A percentile compares a stretch with the other conserved stretches of the same genome.
phyloP scores from a whole-genome alignment of 257 asterid genomes.

The Fraxinus cuspidata region DNA sequence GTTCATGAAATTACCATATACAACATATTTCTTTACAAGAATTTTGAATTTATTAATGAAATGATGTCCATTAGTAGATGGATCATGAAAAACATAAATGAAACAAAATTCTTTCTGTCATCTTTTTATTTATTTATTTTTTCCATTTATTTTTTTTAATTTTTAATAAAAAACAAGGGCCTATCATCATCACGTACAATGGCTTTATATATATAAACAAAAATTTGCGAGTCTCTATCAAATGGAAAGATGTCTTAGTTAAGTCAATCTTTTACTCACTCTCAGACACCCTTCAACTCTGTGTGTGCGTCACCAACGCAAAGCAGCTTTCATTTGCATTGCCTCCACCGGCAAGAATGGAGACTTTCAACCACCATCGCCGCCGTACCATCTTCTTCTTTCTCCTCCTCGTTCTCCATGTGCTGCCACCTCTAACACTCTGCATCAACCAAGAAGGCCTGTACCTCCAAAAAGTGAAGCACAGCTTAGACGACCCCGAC shows the following conservation, averaged over 20 bases:
- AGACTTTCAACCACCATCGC: slow-evolving; percentile 24
- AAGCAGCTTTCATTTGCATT: not conserved
- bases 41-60: too few relatives aligned
- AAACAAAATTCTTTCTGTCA: not conserved
- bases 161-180: not conserved
- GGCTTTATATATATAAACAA: slow-evolving; percentile 38
- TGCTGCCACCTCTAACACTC: slow-evolving; percentile 30
- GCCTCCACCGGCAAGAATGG: slow-evolving; percentile 33
- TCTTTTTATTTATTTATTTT: too few relatives aligned
- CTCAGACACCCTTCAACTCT: not conserved
- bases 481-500: slow-evolving; percentile 76
- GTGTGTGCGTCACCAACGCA: not conserved
- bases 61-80: too few relatives aligned
- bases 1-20: too few relatives aligned
- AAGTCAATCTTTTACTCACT: slow-evolving; percentile 19
- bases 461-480: slow-evolving; percentile 62
- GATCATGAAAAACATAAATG: not conserved
- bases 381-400: slow-evolving; percentile 6
- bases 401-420: slow-evolving; percentile 31
- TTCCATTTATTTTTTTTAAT: too few relatives aligned
- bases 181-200: not conserved
- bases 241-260: slow-evolving; percentile 41
- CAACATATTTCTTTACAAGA: too few relatives aligned
- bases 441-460: slow-evolving; percentile 69
- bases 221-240: slow-evolving; percentile 27